phyloP scores from a whole-genome alignment of 169 alveolate species.

The Theileria sp. region DNA sequence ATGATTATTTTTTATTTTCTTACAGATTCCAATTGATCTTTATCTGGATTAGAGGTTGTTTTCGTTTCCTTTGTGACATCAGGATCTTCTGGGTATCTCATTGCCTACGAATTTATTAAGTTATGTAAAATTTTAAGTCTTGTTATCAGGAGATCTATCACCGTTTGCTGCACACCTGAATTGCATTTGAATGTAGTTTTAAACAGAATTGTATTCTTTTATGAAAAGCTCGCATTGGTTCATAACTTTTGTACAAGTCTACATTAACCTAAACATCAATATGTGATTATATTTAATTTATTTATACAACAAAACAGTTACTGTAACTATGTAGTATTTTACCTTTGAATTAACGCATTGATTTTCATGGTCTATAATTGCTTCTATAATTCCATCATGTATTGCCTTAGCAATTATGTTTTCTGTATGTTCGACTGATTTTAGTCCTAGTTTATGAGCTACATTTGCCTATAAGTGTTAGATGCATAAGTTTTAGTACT shows the following conservation, averaged over 20 bases:
- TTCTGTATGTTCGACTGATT: conserved; percentile 86
- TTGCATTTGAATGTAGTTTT: conserved; percentile 88
- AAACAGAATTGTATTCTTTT: conserved; percentile 91
- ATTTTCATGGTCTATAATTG: conserved; percentile 88
- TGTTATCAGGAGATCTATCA: not conserved
- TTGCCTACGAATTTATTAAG: conserved; percentile 34
- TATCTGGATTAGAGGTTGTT: not conserved
- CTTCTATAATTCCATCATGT: conserved; percentile 93
- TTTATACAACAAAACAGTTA: conserved; percentile 4
- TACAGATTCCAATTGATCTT: conserved; percentile 19
- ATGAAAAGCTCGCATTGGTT: conserved; percentile 87
- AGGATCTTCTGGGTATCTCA: conserved; percentile 66
- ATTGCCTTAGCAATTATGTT: conserved; percentile 92
- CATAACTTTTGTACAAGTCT: conserved; percentile 85
- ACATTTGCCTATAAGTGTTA: conserved; percentile 76
- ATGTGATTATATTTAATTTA: not conserved
- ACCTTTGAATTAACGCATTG: conserved; percentile 77
- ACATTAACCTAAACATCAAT: conserved; percentile 62
- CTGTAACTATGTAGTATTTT: conserved; percentile 30
- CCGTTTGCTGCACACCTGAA: conserved; percentile 69
- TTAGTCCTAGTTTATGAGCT: conserved; percentile 86
- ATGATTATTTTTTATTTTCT: not conserved
- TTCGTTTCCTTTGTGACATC: conserved; percentile 3
- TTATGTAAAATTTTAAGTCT: not conserved
- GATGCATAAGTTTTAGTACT: conserved; percentile 9